Evolutionary conservation across 768 basidiomycete genomes (phyloP).

Genomic region (Suillus luteus): DNA sequence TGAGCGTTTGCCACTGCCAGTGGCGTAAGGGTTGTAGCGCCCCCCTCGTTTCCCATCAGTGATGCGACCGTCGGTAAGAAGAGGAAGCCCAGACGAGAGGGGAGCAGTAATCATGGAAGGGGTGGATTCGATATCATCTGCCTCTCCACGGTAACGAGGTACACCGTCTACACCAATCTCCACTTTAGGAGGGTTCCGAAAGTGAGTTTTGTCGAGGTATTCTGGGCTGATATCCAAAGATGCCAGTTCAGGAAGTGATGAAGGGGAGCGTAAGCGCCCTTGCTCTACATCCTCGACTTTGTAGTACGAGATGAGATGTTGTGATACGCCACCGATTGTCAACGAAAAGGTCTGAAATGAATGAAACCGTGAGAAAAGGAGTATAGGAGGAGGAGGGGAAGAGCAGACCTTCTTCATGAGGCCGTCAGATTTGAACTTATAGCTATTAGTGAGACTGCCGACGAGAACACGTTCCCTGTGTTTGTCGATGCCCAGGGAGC

Average conservation of each 20-base stretch:
- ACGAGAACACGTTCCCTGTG: constrained; percentile 80
- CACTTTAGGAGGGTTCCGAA: constrained; percentile 87
- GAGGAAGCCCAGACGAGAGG: constrained; percentile 47
- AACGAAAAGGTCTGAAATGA: constrained; percentile 82
- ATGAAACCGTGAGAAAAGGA: constrained; percentile 32
- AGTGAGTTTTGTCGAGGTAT: constrained; percentile 89
- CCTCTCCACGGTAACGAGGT: constrained; percentile 80
- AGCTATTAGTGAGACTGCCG: constrained; percentile 89
- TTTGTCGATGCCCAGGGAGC: constrained; percentile 56
- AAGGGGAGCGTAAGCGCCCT: constrained; percentile 86
- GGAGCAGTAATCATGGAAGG: constrained; percentile 43
- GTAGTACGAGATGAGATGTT: constrained; percentile 96
- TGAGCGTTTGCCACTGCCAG: constrained; percentile 35
- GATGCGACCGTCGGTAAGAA: constrained; percentile 49
- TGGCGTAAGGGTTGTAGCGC: constrained; percentile 46
- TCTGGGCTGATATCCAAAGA: constrained; percentile 84
- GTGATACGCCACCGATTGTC: constrained; percentile 79
- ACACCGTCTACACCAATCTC: constrained; percentile 84
- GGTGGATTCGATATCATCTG: constrained; percentile 64
- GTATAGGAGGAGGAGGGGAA: constrained; percentile 11
- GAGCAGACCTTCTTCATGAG: constrained; percentile 92
- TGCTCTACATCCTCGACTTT: constrained; percentile 87
- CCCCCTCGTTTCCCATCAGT: constrained; percentile 45
- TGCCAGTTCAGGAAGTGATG: constrained; percentile 83
- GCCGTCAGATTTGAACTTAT: constrained; percentile 91